Percentiles rank a stretch among this genome's conserved stretches.
These are phyloP conservation scores for Cercospora janseana DNA, from an alignment of 2,329 filamentous ascomycete genomes.

Conservation along the genomic window DNA sequence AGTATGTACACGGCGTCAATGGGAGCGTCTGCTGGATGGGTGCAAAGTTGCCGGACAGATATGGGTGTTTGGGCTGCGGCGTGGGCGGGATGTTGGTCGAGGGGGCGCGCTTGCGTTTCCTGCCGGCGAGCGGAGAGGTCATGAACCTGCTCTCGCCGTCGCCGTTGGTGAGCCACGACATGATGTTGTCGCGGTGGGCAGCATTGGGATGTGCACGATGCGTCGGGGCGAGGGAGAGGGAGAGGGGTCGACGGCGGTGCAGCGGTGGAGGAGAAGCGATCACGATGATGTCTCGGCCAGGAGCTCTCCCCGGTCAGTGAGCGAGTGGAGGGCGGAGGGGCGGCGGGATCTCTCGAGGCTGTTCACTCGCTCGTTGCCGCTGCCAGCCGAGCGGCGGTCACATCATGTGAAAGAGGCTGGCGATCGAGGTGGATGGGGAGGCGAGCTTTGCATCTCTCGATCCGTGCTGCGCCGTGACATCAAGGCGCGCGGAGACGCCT, in stretches of 20 bases:
- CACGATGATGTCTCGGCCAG: too few relatives aligned
- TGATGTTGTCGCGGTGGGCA: not conserved
- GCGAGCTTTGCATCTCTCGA: too few relatives aligned
- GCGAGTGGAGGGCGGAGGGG: too few relatives aligned
- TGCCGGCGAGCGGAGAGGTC: constrained; percentile 2
- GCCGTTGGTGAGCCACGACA: constrained; percentile 4
- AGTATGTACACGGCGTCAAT: constrained; percentile 57
- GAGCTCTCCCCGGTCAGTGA: too few relatives aligned
- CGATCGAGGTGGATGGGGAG: too few relatives aligned
- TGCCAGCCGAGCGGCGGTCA: too few relatives aligned
- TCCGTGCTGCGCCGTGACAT: not conserved
- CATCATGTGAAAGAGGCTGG: too few relatives aligned
- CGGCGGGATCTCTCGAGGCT: too few relatives aligned
- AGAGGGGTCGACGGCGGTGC: not conserved
- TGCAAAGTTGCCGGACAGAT: constrained; percentile 66
- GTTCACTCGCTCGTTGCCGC: too few relatives aligned
- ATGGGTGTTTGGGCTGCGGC: constrained; percentile 43
- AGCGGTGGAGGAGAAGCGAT: not conserved
- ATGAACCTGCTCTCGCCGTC: constrained; percentile 4
- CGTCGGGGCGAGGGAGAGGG: not conserved
- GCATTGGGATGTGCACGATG: not conserved
- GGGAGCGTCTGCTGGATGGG: constrained; percentile 58
- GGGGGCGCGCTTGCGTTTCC: constrained; percentile 35
- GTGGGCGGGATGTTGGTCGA: constrained; percentile 33
- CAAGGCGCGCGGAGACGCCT: too few relatives aligned